Conservation (phyloP, 2,329 filamentous ascomycete genomes). For the Pleurostoma richardsiae region DNA sequence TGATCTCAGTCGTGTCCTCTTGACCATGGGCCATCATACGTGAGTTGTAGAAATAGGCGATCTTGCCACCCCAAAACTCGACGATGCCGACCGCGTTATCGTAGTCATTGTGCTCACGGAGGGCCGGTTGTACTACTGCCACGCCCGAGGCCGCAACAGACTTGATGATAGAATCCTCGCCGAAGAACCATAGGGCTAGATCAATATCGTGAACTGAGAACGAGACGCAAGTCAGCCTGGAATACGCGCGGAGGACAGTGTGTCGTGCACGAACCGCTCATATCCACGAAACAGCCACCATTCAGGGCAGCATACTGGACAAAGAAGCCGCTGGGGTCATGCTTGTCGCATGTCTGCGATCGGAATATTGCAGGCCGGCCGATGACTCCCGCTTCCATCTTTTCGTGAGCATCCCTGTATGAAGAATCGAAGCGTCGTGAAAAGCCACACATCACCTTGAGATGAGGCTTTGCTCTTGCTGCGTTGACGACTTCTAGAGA, state of each 20-base stretch:
- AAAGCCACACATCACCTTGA: conserved; percentile 65
- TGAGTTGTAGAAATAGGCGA: conserved; percentile 59
- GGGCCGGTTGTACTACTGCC: conserved; percentile 52
- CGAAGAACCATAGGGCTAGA: conserved; percentile 60
- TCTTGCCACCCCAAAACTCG: conserved; percentile 59
- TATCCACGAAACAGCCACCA: conserved; percentile 66
- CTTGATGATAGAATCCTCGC: conserved; percentile 47
- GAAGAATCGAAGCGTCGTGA: conserved; percentile 62
- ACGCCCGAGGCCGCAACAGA: conserved; percentile 51
- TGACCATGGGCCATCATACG: conserved; percentile 66
- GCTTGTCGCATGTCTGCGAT: conserved; percentile 63
- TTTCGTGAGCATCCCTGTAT: conserved; percentile 54
- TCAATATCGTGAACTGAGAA: conserved; percentile 69
- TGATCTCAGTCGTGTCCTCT: conserved; percentile 62
- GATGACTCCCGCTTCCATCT: conserved; percentile 48
- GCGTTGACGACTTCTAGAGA: conserved; percentile 56
- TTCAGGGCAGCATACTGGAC: conserved; percentile 61
- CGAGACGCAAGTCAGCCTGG: too few species aligned
- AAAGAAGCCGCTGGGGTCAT: conserved; percentile 62
- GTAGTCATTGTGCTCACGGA: conserved; percentile 52
- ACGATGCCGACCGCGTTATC: conserved; percentile 61
- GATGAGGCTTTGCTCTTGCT: conserved; percentile 46
- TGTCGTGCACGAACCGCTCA: too few species aligned
- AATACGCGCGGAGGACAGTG: too few species aligned
- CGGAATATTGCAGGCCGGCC: conserved; percentile 56